Base-by-base conservation (phyloP, 495 filamentous ascomycete species). In the Aspergillus mulundensis region DNA sequence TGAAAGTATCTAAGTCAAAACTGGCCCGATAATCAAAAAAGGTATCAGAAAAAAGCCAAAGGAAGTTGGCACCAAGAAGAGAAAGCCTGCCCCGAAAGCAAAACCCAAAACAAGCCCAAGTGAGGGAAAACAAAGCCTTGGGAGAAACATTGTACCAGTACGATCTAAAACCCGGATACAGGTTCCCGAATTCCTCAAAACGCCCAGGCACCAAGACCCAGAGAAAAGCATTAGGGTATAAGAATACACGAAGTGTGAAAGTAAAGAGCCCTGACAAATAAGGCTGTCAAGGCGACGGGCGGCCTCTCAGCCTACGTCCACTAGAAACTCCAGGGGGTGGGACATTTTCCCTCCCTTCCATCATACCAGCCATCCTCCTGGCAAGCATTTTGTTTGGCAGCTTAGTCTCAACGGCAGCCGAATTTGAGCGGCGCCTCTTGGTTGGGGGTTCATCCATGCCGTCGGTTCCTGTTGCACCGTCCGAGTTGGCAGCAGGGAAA, bases 291-390 rank as follows among this genome's bases (percentile, higher is more conserved):
- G 48, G 56, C 52, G 68, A 65, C 25, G 66, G 60, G 21, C 68
- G 67, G 28, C 38, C 65, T 53, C 73, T 61, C 25, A 66, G 55
- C 25, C 63, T 61, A 21, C 73, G 60, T 7, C 68, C 62, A 53
- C 49, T 59, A 11, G 64, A 53, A 23, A 62, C 54, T 23, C 66
- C 70, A 36, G 75, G 65, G 2, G 70, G 77, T 8, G 79, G 80
- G 39, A 82, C 57, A 60, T 88, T 88, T 65, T 87, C 85, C 21
- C 80, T 70, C 7, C 84, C 86, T 42, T 85, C 84, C 65, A 52
- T 70, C 70, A 67, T 77, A 56, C 42, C 70, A 44, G 49, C 61
- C 68, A 73, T 70, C 40, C 59, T 64, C 63, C 78, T 82, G 59
- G 73, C 78, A 1, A 74, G 60, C 61, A 71, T 65, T 59, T 77